These are phyloP conservation scores for Aquilaria sinensis DNA, from an alignment of 345 rosid species.

Conservation along the genomic window DNA sequence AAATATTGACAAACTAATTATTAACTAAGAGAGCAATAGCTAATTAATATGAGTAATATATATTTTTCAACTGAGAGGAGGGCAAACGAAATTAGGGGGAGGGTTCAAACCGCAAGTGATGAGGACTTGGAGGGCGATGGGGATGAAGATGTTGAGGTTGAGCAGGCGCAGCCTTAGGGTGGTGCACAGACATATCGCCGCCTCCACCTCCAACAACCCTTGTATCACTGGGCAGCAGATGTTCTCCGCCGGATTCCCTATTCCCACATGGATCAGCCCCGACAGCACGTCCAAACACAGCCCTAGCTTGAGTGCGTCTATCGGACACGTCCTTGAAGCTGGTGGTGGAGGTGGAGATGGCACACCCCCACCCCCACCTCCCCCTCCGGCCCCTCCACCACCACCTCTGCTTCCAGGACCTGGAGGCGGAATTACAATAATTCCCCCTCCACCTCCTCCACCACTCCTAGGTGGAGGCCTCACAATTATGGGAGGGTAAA, in stretches of 20 bases:
- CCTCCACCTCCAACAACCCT: constrained; percentile 65
- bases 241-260: constrained; percentile 64
- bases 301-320: constrained; percentile 61
- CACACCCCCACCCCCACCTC: constrained; percentile 35
- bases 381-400: constrained; percentile 35
- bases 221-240: constrained; percentile 61
- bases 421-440: constrained; percentile 17
- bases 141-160: constrained; percentile 54
- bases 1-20: too few species aligned
- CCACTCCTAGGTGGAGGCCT: constrained; percentile 28
- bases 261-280: constrained; percentile 66
- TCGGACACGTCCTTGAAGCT: constrained; percentile 47
- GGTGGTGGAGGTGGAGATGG: constrained; percentile 17
- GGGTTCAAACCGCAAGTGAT: constrained; percentile 68
- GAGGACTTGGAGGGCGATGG: constrained; percentile 73
- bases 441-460: constrained; percentile 31
- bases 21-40: not conserved
- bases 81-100: constrained; percentile 70
- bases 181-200: constrained; percentile 76
- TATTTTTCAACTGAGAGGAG: constrained; percentile 21
- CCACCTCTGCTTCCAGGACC: constrained; percentile 1
- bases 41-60: not conserved
- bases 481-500: constrained; percentile 36
- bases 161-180: constrained; percentile 67
- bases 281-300: constrained; percentile 62